Percentiles rank a stretch among this genome's conserved stretches.
These are phyloP conservation scores for Alternaria metachromatica DNA, from an alignment of 2,329 filamentous ascomycete genomes.

Conservation along the genomic window DNA sequence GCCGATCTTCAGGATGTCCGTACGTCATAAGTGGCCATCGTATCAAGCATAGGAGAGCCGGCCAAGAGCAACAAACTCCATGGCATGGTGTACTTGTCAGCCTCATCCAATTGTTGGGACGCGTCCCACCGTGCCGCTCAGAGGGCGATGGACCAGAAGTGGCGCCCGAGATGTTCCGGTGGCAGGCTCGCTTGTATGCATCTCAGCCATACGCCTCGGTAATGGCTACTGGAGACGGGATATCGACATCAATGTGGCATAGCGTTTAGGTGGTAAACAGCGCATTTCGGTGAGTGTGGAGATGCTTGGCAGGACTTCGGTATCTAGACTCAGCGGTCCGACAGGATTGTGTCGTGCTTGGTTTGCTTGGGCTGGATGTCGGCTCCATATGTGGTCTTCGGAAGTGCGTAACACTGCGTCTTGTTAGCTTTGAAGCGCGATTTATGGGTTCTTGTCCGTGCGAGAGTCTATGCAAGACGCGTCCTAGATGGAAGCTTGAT, in stretches of 20 bases:
- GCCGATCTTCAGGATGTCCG: conserved; percentile 6
- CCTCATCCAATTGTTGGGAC: conserved; percentile 11
- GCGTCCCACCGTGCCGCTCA: conserved; percentile 10
- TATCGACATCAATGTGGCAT: conserved; percentile 14
- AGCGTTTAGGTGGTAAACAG: conserved; percentile 9
- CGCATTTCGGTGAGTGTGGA: conserved; percentile 10
- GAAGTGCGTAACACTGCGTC: conserved; percentile 4
- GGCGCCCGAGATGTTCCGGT: conserved; percentile 19
- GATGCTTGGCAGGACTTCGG: conserved; percentile 12
- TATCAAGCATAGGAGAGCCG: background rate
- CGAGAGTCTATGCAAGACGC: background rate
- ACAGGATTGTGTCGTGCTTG: conserved; percentile 1
- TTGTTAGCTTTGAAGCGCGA: background rate
- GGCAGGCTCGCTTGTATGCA: conserved; percentile 18
- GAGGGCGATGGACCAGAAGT: conserved; percentile 12
- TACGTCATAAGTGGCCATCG: background rate
- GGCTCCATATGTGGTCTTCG: background rate
- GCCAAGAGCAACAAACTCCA: background rate
- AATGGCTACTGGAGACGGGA: conserved; percentile 7
- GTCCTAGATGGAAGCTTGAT: conserved; percentile 4
- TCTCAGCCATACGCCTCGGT: conserved; percentile 14
- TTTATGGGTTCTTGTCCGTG: background rate
- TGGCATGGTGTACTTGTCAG: conserved; percentile 5
- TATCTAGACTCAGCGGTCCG: conserved; percentile 12
- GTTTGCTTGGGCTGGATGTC: background rate